Conservation (phyloP, 257 asterid genomes). For the Fraxinus americana region DNA sequence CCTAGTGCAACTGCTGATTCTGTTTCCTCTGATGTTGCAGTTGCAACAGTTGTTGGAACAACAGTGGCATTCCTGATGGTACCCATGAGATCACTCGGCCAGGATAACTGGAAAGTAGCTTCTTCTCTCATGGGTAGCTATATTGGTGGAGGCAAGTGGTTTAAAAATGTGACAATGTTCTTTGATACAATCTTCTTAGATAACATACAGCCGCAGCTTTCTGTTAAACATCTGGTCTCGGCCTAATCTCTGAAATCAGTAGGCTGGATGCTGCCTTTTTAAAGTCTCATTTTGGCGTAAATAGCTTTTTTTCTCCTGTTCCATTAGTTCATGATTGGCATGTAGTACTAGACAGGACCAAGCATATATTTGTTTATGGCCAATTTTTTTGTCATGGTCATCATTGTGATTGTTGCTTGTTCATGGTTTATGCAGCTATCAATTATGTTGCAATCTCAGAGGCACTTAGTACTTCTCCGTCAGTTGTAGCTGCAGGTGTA, state of each 20-base stretch:
- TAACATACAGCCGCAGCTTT: background rate
- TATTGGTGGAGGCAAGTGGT: conserved; percentile 78
- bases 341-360: background rate
- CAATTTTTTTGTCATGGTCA: background rate
- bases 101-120: conserved; percentile 82
- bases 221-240: background rate
- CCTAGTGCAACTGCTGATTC: conserved; percentile 12
- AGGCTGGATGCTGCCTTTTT: background rate
- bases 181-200: conserved; percentile 8
- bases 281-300: background rate
- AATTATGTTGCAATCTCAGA: conserved; percentile 81
- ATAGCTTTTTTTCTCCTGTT: background rate
- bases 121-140: conserved; percentile 93
- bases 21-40: conserved; percentile 45
- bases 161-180: conserved; percentile 2
- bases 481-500: conserved; percentile 83
- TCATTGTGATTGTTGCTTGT: conserved; percentile 17
- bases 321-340: background rate
- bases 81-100: conserved; percentile 87
- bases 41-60: conserved; percentile 71
- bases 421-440: conserved; percentile 61
- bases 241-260: background rate
- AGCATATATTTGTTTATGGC: background rate
- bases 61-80: conserved; percentile 70
- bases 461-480: conserved; percentile 72